These are phyloP conservation scores for Cyclotella atomus DNA, from an alignment of 108 stramenopile species.

Conservation along the genomic window DNA sequence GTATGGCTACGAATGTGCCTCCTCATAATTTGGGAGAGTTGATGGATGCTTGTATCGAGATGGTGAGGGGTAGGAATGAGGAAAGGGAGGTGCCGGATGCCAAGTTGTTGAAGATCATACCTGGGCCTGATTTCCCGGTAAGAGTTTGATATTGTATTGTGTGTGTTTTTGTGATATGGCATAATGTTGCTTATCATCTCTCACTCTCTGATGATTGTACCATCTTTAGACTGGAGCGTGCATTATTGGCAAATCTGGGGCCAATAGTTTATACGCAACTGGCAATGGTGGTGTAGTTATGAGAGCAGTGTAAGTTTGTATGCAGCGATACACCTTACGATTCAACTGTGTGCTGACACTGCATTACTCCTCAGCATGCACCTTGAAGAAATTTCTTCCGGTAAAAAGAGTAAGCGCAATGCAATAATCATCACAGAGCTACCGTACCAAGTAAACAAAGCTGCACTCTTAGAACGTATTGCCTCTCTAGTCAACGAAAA, in stretches of 20 bases:
- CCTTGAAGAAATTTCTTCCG: constrained; percentile 73
- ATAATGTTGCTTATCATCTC: neutral
- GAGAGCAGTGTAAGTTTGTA: constrained; percentile 64
- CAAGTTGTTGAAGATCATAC: constrained; percentile 76
- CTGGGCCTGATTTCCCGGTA: constrained; percentile 93
- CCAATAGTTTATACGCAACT: constrained; percentile 80
- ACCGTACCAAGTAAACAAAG: constrained; percentile 97
- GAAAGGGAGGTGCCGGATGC: constrained; percentile 60
- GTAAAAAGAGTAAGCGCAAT: constrained; percentile 68
- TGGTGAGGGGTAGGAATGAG: constrained; percentile 56
- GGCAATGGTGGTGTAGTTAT: constrained; percentile 91
- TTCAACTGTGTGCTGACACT: neutral
- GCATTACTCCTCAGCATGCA: too few species aligned
- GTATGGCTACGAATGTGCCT: constrained; percentile 98
- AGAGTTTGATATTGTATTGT: neutral
- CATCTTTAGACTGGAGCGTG: constrained; percentile 75
- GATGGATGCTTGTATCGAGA: constrained; percentile 76
- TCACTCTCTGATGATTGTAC: neutral
- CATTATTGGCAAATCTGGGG: constrained; percentile 83
- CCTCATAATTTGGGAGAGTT: constrained; percentile 96
- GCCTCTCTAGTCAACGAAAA: constrained; percentile 95
- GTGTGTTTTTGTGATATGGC: neutral
- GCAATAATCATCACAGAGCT: constrained; percentile 95
- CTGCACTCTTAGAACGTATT: constrained; percentile 92
- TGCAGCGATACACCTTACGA: neutral